Conservation (phyloP, 257 asterid genomes). For the Solanum tarapatanum region DNA sequence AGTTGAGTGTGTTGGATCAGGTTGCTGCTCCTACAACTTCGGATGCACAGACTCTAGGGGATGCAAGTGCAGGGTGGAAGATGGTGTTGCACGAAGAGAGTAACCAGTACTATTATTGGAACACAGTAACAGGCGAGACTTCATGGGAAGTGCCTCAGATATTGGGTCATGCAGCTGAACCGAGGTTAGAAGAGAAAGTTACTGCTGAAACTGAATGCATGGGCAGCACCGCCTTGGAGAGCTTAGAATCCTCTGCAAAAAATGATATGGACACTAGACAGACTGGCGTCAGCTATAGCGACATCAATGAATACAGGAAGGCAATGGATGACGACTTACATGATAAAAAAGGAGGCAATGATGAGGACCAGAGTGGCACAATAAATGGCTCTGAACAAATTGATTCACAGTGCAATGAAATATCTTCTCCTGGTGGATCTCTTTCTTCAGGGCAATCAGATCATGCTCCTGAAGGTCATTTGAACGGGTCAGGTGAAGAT, state of each 20-base stretch:
- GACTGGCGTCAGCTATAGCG: slow-evolving; percentile 10
- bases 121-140: slow-evolving; percentile 78
- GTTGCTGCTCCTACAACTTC: slow-evolving; percentile 20
- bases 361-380: slow-evolving; percentile 12
- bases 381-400: not conserved
- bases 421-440: slow-evolving; percentile 15
- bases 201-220: slow-evolving; percentile 20
- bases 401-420: not conserved
- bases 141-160: slow-evolving; percentile 88
- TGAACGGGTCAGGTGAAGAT: not conserved
- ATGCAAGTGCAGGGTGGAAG: slow-evolving; percentile 61
- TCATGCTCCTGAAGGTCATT: not conserved
- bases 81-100: slow-evolving; percentile 89
- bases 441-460: not conserved
- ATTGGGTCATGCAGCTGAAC: slow-evolving; percentile 26
- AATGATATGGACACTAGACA: slow-evolving; percentile 8
- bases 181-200: slow-evolving; percentile 19
- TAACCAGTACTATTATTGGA: slow-evolving; percentile 87
- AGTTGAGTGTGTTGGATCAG: slow-evolving; percentile 16
- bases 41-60: slow-evolving; percentile 30
- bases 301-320: slow-evolving; percentile 5
- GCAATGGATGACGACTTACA: slow-evolving; percentile 19
- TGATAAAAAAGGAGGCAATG: slow-evolving; percentile 15
- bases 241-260: slow-evolving; percentile 2
- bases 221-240: not conserved